phyloP scores from a whole-genome alignment of 768 basidiomycete species.

The Pholiota conissans region DNA sequence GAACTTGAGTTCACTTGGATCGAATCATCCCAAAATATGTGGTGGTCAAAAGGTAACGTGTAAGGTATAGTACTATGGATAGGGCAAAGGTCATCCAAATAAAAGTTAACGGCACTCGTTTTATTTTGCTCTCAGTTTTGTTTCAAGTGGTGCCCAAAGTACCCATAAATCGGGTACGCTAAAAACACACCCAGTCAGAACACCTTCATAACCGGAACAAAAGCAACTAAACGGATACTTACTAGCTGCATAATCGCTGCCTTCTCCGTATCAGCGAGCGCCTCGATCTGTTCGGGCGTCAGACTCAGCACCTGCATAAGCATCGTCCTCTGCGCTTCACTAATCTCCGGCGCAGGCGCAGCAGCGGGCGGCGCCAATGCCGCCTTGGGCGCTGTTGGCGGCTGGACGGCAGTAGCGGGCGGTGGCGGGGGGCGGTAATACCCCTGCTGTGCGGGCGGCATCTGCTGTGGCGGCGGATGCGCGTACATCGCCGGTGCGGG shows the following conservation, averaged over 20 bases:
- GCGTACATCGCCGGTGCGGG: conserved; percentile 30
- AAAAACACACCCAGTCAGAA: neutral
- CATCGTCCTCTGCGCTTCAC: conserved; percentile 65
- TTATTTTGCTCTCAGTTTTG: neutral
- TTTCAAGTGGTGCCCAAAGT: conserved; percentile 21
- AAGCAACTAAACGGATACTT: conserved; percentile 12
- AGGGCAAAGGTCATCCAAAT: neutral
- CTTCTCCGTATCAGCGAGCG: conserved; percentile 75
- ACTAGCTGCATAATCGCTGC: conserved; percentile 82
- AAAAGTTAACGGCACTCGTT: neutral
- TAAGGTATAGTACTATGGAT: neutral
- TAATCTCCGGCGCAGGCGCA: conserved; percentile 39
- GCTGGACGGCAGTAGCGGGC: conserved; percentile 27
- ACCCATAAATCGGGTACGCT: conserved; percentile 42
- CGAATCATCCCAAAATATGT: too few species aligned
- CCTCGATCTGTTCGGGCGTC: conserved; percentile 81
- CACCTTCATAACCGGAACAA: neutral
- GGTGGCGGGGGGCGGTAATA: conserved; percentile 35
- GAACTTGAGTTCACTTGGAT: too few species aligned
- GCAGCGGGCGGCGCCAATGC: conserved; percentile 33
- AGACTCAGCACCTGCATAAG: conserved; percentile 83
- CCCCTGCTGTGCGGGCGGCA: conserved; percentile 26
- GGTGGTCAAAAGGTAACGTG: too few species aligned
- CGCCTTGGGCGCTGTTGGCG: conserved; percentile 28
- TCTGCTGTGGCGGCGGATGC: conserved; percentile 24